These are phyloP conservation scores for Pseudogymnoascus sp. DNA, from an alignment of 2,329 filamentous ascomycete species.

Conservation along the genomic window DNA sequence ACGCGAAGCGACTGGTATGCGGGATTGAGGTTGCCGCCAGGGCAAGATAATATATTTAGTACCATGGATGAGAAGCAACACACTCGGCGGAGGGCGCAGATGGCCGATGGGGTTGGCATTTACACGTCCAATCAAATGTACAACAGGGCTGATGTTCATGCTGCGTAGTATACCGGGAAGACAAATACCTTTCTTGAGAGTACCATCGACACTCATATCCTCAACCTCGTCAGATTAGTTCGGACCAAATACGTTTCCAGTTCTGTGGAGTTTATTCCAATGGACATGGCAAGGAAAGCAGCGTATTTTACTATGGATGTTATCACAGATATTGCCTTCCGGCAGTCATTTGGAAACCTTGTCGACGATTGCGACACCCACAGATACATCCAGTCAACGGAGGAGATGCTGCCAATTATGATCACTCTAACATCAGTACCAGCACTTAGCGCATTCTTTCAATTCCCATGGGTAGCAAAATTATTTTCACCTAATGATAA, in stretches of 20 bases:
- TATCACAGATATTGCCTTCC: slow-evolving; percentile 45
- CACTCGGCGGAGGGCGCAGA: slow-evolving; percentile 2
- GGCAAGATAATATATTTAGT: slow-evolving; percentile 9
- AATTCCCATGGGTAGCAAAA: slow-evolving; percentile 31
- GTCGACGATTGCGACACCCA: slow-evolving; percentile 41
- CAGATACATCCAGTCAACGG: slow-evolving; percentile 39
- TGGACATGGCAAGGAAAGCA: slow-evolving; percentile 43
- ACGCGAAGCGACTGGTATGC: slow-evolving; percentile 17
- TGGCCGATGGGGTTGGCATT: slow-evolving; percentile 1
- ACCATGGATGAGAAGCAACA: slow-evolving; percentile 8
- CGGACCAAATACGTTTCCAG: slow-evolving; percentile 40
- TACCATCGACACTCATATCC: slow-evolving; percentile 33
- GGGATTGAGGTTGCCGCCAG: slow-evolving; percentile 2
- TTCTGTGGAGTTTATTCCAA: slow-evolving; percentile 26
- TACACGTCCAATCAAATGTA: background rate
- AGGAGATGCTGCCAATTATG: slow-evolving; percentile 36
- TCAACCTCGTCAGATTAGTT: slow-evolving; percentile 38
- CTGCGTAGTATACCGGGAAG: slow-evolving; percentile 40
- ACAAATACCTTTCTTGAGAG: slow-evolving; percentile 37
- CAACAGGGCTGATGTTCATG: slow-evolving; percentile 3
- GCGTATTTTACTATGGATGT: slow-evolving; percentile 48
- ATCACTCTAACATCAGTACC: slow-evolving; percentile 38
- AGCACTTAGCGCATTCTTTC: slow-evolving; percentile 35
- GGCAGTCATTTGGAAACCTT: slow-evolving; percentile 39
- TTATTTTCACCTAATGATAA: slow-evolving; percentile 33